Evolutionary conservation across 2,329 filamentous ascomycete species (phyloP).

Genomic region (Blastomyces percursus): DNA sequence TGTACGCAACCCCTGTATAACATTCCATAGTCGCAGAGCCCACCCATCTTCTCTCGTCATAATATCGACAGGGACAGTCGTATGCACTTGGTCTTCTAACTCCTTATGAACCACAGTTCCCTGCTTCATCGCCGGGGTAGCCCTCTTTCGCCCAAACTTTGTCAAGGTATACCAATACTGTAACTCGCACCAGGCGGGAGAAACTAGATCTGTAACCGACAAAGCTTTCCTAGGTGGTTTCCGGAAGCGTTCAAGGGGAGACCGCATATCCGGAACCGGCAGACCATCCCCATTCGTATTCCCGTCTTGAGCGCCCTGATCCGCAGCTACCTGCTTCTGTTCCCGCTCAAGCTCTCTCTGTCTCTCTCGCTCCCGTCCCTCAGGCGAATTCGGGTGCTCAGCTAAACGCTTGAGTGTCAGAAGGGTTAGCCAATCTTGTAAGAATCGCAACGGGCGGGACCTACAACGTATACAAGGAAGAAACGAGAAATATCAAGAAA

Average conservation of each 20-base stretch:
- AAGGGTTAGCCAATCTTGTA: constrained; percentile 43
- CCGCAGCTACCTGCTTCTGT: constrained; percentile 15
- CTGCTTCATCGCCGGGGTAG: constrained; percentile 71
- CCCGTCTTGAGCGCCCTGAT: background rate
- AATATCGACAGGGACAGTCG: constrained; percentile 60
- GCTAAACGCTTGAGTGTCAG: constrained; percentile 51
- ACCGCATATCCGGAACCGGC: constrained; percentile 34
- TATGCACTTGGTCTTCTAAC: constrained; percentile 77
- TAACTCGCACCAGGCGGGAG: constrained; percentile 89
- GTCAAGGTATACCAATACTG: constrained; percentile 85
- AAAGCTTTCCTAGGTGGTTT: constrained; percentile 65
- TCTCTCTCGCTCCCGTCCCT: constrained; percentile 27
- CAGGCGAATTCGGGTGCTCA: constrained; percentile 36
- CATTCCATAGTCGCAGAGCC: constrained; percentile 78
- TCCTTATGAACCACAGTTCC: constrained; percentile 70
- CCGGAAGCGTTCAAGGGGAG: constrained; percentile 69
- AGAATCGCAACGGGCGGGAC: background rate
- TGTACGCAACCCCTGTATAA: constrained; percentile 71
- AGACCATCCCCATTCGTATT: constrained; percentile 11
- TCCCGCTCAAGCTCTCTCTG: constrained; percentile 21
- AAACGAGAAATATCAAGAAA: constrained; percentile 17
- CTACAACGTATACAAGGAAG: too few species aligned
- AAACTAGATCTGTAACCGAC: constrained; percentile 77
- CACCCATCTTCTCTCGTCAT: constrained; percentile 69
- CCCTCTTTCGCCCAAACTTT: constrained; percentile 61